Base-by-base conservation (phyloP, 2,329 filamentous ascomycete species). In the Stylonectria norvegica region DNA sequence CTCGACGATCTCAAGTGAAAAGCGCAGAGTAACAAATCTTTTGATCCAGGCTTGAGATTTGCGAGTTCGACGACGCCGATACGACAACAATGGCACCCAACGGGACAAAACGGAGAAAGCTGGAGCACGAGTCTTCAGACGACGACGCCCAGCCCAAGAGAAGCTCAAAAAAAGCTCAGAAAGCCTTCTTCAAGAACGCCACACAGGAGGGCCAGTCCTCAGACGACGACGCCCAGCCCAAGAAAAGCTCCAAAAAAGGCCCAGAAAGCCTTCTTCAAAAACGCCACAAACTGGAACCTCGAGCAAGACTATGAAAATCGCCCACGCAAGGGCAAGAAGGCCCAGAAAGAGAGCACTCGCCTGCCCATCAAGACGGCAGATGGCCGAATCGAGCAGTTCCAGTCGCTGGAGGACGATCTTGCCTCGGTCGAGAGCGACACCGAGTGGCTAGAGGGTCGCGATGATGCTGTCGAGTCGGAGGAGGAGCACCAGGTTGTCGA, bases 271-370 rank as follows among this genome's bases (percentile, higher is more conserved):
- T 89, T 90, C 63, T 78, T 87, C 68, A 79, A 79, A 55, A 83
- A 79, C 57, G 88, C 86, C 5, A 75, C 86, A 43, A 83, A 81
- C 65, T 97, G 91, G 89, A 82, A 95, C 58, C 76, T 95, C 34
- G 93, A 95, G 69, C 86, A 95, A 60, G 85, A 88, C 63, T 97
- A 96, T 71, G 89, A 95, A 65, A 78, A 78, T 46, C 81, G 81
- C 52, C 82, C 86, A 33, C 78, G 87, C 54, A 93, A 93, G 63
- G 83, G 80, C 59, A 88, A 85, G 64, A 87, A 89, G 62, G 75
- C 78, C 41, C 78, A 81, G 55, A 76, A 73, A 47, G 86, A 90
- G 60, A 84, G 71, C 60, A 88, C 79, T 25, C 79, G 84, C 54
- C 72, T 98, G 23, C 90, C 90, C 1, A 89, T 96, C 49, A 94